Conservation (phyloP, 352 stramenopile species). For the Pythium monospermum region DNA sequence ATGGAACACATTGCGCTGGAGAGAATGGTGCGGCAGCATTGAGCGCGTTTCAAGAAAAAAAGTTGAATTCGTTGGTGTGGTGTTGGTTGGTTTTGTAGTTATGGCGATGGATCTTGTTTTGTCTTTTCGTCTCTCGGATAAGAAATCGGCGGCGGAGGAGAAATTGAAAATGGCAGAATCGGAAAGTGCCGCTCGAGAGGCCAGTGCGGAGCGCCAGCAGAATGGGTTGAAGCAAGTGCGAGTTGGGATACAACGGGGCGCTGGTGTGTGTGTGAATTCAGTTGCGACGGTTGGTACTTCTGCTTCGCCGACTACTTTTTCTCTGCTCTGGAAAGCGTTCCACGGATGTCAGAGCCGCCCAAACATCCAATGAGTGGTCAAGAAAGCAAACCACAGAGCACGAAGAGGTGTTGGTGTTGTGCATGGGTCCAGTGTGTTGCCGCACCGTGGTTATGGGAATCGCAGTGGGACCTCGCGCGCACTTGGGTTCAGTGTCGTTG, state of each 20-base stretch:
- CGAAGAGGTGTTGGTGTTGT: too few species aligned
- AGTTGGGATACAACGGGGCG: background rate
- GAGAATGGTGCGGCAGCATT: constrained; percentile 11
- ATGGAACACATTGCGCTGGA: constrained; percentile 9
- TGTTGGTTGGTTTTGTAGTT: background rate
- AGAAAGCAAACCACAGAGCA: too few species aligned
- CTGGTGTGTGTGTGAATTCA: constrained; percentile 4
- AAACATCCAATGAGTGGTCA: background rate
- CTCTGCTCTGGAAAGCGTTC: background rate
- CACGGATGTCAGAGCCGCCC: background rate
- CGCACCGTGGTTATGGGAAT: too few species aligned
- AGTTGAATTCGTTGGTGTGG: too few species aligned
- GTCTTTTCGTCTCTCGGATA: constrained; percentile 4
- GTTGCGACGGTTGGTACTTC: constrained; percentile 7
- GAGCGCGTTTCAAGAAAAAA: too few species aligned
- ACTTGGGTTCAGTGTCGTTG: too few species aligned
- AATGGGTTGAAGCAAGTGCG: constrained; percentile 2
- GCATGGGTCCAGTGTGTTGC: too few species aligned
- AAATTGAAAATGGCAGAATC: constrained; percentile 12
- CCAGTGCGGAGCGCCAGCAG: constrained; percentile 17
- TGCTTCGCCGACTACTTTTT: too few species aligned
- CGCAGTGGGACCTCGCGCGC: too few species aligned
- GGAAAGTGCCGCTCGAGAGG: constrained; percentile 2
- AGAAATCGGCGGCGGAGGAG: constrained; percentile 1
- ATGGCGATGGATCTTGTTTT: background rate